Base-by-base conservation (phyloP, 306 rosid species). In the Medicago arabica region DNA sequence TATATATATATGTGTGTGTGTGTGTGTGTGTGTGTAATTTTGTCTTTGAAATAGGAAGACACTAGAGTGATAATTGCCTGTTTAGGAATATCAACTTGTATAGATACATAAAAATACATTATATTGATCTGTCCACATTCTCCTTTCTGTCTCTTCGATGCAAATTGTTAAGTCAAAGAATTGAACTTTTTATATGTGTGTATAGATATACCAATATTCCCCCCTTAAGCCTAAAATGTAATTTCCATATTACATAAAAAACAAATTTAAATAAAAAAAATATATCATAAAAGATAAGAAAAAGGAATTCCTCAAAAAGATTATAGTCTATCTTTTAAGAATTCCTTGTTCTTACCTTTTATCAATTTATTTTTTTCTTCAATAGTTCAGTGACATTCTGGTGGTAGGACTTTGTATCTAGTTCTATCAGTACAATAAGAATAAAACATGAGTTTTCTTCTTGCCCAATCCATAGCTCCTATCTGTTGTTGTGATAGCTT, bases 381-480 rank as follows among this genome's bases (percentile, higher is more conserved):
- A 36, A 16, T 28, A 43, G 15, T 41, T 80, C 57, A 87, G 66
- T 78, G 84, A 87, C 98, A 92, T 83, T 95, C 98, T 39, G 97
- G 90, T 21, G 97, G 97, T n/a, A 87, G 13, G 78, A 92, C 89
- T 69, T 89, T 92, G 78, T 67, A 95, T 83, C 98, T 88, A 34
- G 80, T 23, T 46, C 46, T 76, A 63, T 95, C 97, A 80, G 85
- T 85, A 81, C 98, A 95, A 39, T 95, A 95, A 9, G 98, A 95
- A 84, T 95, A 95, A 72, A 95, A 90, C 98, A 95, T 87, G 53
- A 92, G 96, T 82, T 95, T 95, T 13, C 88, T 86, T 86, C 98
- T 95, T 12, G 97, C 97, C 98, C 98, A 95, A 69, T 87, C 93
- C 93, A 92, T 82, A 34, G 97, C 97, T 57, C 39, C 49, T 9